Conservation (phyloP, 371 early-diverging fungal genomes). For the Lichtheimia ramosa region DNA sequence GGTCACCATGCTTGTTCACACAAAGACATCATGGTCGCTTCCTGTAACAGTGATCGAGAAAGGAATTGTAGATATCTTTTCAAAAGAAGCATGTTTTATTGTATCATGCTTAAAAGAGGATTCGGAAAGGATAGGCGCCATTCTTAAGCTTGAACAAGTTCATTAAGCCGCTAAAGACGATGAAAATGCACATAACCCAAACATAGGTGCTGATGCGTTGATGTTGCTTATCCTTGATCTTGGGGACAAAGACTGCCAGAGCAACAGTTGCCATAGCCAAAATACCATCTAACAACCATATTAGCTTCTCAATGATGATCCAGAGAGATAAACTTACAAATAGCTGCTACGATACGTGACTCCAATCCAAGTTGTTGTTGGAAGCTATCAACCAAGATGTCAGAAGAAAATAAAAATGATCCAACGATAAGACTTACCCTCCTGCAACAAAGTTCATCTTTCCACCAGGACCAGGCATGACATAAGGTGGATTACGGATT, state of each 20-base stretch:
- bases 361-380: conserved; percentile 79
- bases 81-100: neutral
- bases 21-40: too few species aligned
- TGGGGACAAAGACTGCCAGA: conserved; percentile 42
- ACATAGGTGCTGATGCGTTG: conserved; percentile 63
- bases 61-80: too few species aligned
- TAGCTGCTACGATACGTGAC: conserved; percentile 71
- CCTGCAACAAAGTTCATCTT: conserved; percentile 64
- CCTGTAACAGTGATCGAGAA: too few species aligned
- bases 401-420: neutral
- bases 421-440: conserved; percentile 28
- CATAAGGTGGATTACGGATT: conserved; percentile 77
- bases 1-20: too few species aligned
- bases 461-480: conserved; percentile 59
- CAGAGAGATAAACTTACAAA: conserved; percentile 59
- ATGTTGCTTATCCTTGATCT: conserved; percentile 31
- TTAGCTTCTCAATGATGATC: too few species aligned
- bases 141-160: conserved; percentile 72
- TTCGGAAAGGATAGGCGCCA: conserved; percentile 74
- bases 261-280: conserved; percentile 51
- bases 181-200: conserved; percentile 49
- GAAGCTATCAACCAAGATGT: conserved; percentile 50
- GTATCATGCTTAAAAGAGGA: conserved; percentile 49
- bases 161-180: conserved; percentile 66
- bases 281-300: conserved; percentile 47